These are phyloP conservation scores for Cytospora piceicola DNA, from an alignment of 2,329 filamentous ascomycete species.

Conservation along the genomic window DNA sequence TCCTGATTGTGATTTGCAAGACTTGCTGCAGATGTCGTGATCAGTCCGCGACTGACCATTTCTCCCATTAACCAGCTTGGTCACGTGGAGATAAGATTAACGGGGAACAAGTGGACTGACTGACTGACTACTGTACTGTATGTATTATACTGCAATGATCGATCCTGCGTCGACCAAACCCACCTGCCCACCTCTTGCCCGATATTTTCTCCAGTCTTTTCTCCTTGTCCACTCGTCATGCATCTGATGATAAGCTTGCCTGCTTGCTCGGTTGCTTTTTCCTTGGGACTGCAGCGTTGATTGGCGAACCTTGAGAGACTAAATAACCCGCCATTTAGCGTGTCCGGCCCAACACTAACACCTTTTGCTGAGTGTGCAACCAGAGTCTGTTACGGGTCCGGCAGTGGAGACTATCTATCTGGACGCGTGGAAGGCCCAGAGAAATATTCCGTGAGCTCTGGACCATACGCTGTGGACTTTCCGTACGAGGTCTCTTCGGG, in stretches of 20 bases:
- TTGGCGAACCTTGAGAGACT: background rate
- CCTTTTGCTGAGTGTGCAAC: background rate
- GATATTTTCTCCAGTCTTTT: background rate
- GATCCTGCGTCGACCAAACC: background rate
- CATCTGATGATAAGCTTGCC: background rate
- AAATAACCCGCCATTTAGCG: no score
- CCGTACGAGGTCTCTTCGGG: no score
- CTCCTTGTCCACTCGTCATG: background rate
- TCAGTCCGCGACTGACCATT: constrained; percentile 5
- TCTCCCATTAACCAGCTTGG: constrained; percentile 2
- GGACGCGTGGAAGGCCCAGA: no score
- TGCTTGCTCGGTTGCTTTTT: background rate
- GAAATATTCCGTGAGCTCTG: no score
- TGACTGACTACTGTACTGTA: background rate
- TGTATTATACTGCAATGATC: no score
- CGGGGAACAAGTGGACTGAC: background rate
- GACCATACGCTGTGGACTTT: no score
- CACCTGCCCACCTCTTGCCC: background rate
- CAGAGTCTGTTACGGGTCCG: background rate
- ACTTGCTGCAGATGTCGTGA: constrained; percentile 21
- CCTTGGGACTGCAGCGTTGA: background rate
- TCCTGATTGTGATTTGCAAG: constrained; percentile 23
- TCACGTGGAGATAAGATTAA: constrained; percentile 30
- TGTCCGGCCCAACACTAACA: background rate
- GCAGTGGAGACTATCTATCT: no score